A percentile compares a stretch with the other conserved stretches of the same genome.
Conservation (phyloP, 2,329 filamentous ascomycete species). For the Pseudogymnoascus sp. region DNA sequence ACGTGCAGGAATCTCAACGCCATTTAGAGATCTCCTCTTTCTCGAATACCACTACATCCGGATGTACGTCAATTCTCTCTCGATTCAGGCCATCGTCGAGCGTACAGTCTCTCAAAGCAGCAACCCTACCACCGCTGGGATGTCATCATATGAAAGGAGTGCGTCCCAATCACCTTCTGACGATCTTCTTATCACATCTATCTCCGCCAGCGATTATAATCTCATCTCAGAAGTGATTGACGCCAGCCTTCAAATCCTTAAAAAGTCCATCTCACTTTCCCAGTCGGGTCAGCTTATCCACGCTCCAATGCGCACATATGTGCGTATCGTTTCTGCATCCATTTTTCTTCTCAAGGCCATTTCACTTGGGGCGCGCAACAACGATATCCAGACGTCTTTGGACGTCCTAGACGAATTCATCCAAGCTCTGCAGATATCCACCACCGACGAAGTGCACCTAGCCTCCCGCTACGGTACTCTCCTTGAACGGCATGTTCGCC, state of each 20-base stretch:
- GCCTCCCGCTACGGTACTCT: constrained; percentile 11
- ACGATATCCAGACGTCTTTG: constrained; percentile 9
- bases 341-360: constrained; percentile 34
- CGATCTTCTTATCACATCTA: constrained; percentile 29
- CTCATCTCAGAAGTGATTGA: constrained; percentile 49
- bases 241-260: constrained; percentile 41
- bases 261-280: constrained; percentile 39
- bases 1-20: not conserved
- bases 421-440: constrained; percentile 5
- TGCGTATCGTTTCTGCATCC: constrained; percentile 45
- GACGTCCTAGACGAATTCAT: constrained; percentile 10
- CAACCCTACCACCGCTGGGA: constrained; percentile 19
- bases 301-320: constrained; percentile 43
- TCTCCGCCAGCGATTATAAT: constrained; percentile 42
- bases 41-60: constrained; percentile 42
- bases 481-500: constrained; percentile 11
- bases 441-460: constrained; percentile 14
- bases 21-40: constrained; percentile 31
- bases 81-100: constrained; percentile 49
- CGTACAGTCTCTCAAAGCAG: constrained; percentile 35
- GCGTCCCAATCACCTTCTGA: not conserved
- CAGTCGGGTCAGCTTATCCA: constrained; percentile 39
- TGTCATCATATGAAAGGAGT: constrained; percentile 22
- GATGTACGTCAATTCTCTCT: constrained; percentile 38
- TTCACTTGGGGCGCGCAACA: constrained; percentile 9